A percentile compares a stretch with the other conserved stretches of the same genome.
Evolutionary conservation across 164 flowering plant species (phyloP).

Genomic region (Annona squamosa): DNA sequence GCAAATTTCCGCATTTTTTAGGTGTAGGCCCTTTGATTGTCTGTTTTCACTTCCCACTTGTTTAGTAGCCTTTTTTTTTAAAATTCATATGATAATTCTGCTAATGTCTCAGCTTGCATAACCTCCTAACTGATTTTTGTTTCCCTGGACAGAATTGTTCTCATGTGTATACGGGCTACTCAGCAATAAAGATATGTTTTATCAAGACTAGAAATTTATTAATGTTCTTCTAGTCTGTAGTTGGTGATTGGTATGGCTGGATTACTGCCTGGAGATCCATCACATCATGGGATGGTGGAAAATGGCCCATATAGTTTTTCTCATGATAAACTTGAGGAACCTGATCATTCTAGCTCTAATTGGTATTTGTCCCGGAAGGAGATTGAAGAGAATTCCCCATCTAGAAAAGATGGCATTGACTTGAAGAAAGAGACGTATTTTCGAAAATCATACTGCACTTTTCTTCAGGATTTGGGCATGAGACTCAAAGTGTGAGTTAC

Average conservation of each 20-base stretch:
- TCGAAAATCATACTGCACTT: conserved; percentile 74
- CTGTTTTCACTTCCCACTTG: neutral
- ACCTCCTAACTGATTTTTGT: neutral
- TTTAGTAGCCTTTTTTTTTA: neutral
- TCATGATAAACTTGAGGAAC: conserved; percentile 43
- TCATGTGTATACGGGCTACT: neutral
- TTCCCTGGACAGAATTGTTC: neutral
- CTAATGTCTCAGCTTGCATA: neutral
- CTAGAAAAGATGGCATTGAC: conserved; percentile 64
- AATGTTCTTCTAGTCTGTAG: neutral
- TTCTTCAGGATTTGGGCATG: conserved; percentile 76
- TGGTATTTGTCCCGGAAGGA: conserved; percentile 71
- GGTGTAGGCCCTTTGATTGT: too few relatives aligned
- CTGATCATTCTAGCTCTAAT: conserved; percentile 20
- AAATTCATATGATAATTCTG: neutral
- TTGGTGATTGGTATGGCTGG: conserved; percentile 36
- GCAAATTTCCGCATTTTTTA: too few relatives aligned
- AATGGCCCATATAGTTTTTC: conserved; percentile 24
- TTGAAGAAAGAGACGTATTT: conserved; percentile 66
- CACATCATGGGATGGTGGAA: conserved; percentile 39
- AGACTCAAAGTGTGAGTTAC: conserved; percentile 70
- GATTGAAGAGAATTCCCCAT: conserved; percentile 70
- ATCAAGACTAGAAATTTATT: neutral
- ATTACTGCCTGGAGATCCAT: conserved; percentile 40
- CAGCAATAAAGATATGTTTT: neutral